phyloP scores from a whole-genome alignment of 2,329 filamentous ascomycete species.

The Xylariaceae sp. region DNA sequence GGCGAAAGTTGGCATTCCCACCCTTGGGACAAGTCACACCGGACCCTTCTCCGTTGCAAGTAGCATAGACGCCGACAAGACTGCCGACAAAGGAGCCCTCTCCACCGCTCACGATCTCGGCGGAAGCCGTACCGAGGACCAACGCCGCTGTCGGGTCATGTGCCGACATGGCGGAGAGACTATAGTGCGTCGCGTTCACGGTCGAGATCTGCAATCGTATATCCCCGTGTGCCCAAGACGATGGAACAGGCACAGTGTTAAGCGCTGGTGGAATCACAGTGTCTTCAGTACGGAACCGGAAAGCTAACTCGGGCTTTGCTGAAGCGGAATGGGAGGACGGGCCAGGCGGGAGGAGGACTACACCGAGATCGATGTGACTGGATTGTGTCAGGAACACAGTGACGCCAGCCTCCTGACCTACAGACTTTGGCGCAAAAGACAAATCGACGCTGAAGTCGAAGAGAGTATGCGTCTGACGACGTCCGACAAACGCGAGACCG shows the following conservation, averaged over 20 bases:
- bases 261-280: conserved; percentile 20
- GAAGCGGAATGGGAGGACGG: not conserved
- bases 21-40: conserved; percentile 28
- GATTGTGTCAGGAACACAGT: conserved; percentile 33
- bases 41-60: conserved; percentile 33
- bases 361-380: conserved; percentile 32
- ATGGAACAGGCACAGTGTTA: conserved; percentile 22
- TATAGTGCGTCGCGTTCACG: conserved; percentile 30
- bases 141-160: conserved; percentile 17
- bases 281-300: conserved; percentile 29
- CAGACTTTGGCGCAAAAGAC: conserved; percentile 23
- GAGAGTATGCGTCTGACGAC: conserved; percentile 31
- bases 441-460: conserved; percentile 33
- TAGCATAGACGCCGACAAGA: conserved; percentile 34
- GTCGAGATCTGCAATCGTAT: conserved; percentile 31
- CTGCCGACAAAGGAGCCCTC: conserved; percentile 33
- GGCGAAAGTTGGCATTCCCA: conserved; percentile 29
- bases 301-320: conserved; percentile 15
- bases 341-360: conserved; percentile 23
- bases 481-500: conserved; percentile 31
- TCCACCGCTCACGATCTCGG: conserved; percentile 31
- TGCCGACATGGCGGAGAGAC: conserved; percentile 26
- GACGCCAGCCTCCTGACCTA: conserved; percentile 32
- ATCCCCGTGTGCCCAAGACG: conserved; percentile 22
- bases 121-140: conserved; percentile 28